Evolutionary conservation across 1,139 yeast genomes (phyloP).

Genomic region (Wickerhamiella infanticola): DNA sequence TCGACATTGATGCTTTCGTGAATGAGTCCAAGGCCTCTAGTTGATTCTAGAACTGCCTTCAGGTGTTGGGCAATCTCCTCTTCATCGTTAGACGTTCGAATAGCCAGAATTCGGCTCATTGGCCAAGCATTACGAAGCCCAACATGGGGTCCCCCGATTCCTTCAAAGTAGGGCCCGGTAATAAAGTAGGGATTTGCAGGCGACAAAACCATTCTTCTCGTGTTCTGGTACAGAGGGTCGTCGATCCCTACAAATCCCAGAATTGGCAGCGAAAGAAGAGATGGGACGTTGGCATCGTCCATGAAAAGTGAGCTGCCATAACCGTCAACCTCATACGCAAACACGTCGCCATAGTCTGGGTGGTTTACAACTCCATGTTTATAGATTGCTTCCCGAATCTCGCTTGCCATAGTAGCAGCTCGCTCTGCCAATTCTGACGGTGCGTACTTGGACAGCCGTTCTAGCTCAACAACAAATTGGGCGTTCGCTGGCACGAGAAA

Average conservation of each 20-base stretch:
- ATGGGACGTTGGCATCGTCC: slow-evolving; percentile 90
- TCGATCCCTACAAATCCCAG: slow-evolving; percentile 43
- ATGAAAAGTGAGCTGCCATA: slow-evolving; percentile 57
- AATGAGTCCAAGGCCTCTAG: slow-evolving; percentile 66
- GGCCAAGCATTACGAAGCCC: slow-evolving; percentile 84
- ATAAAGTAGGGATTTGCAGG: slow-evolving; percentile 72
- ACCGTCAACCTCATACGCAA: slow-evolving; percentile 83
- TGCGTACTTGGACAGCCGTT: slow-evolving; percentile 19
- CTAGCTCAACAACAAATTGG: slow-evolving; percentile 52
- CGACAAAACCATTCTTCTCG: slow-evolving; percentile 59
- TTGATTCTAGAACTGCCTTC: slow-evolving; percentile 38
- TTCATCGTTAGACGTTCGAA: slow-evolving; percentile 61
- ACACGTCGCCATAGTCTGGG: slow-evolving; percentile 56
- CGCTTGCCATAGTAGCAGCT: slow-evolving; percentile 26
- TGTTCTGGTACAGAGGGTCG: slow-evolving; percentile 56
- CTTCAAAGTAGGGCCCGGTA: slow-evolving; percentile 46
- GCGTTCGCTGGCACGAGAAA: slow-evolving; percentile 80
- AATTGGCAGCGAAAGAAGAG: slow-evolving; percentile 66
- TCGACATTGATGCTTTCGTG: slow-evolving; percentile 71
- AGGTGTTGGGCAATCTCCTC: slow-evolving; percentile 43
- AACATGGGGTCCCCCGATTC: slow-evolving; percentile 85
- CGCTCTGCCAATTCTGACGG: slow-evolving; percentile 18
- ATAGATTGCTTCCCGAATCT: slow-evolving; percentile 42
- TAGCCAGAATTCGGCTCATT: slow-evolving; percentile 59
- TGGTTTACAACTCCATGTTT: slow-evolving; percentile 51